Base-by-base conservation (phyloP, 345 rosid genomes). In the Combretum micranthum region DNA sequence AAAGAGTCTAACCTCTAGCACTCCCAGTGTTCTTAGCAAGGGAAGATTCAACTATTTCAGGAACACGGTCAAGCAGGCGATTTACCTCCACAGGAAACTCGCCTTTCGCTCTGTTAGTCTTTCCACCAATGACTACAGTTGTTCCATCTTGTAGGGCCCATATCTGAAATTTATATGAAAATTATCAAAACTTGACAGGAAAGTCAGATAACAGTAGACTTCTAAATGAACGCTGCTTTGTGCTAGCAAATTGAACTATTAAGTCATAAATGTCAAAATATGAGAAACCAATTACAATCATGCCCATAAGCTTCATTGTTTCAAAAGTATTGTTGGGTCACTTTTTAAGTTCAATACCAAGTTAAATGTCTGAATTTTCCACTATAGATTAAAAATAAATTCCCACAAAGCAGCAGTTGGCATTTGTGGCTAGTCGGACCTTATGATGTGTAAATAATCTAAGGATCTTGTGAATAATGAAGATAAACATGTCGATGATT, bases 121-220 rank as follows among this genome's bases (percentile, higher is more conserved):
- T 92, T 60, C 96, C 98, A 15, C 98, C 98, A 0, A 88, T 72
- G 1, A 77, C 59, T 37, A 92, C 69, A n/a, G 82, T 20, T 25
- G 95, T 88, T 66, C 96, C 98, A 55, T 84, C 85, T 86, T 92
- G 98, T 58, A 88, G 64, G 15, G 96, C 98, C 96, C 98, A 92
- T 71, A 92, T 66, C 98, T 88, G 66, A 44, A n/a, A 53, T 32
- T 8, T 19, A 21, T 32, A 55, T 19, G 23, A 52, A 55, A 61
- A 60, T 15, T n/a, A 45, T 2, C 1, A 19, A 44, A 53, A 18
- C 16, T 19, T 13, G 15, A 21, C 37, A 42, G 26, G 52, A 44
- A 45, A 62, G 23, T 14, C 22, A 37, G 15, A 50, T 49, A 19
- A 22, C 20, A 18, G 20, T 50, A 42, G 3, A 39, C 42, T 37